Evolutionary conservation across 352 stramenopile species (phyloP).

Genomic region (Elongisporangium undulatum): DNA sequence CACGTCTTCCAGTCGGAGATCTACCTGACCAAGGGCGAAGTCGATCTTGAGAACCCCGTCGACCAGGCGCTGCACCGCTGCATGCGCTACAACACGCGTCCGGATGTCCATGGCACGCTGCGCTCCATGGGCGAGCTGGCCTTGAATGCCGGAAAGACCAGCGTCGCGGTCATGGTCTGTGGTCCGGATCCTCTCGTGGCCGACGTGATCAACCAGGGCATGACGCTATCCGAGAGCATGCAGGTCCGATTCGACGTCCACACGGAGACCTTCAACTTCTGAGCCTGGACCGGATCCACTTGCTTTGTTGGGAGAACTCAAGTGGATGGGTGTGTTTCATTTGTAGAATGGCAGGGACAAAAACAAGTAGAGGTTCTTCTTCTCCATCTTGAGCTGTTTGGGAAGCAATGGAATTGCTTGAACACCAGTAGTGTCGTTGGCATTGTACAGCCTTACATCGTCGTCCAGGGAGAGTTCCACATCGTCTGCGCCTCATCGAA

Average conservation of each 20-base stretch:
- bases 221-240: conserved; percentile 15
- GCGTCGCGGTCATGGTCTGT: conserved; percentile 39
- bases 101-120: conserved; percentile 17
- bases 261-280: conserved; percentile 28
- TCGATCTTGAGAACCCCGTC: conserved; percentile 19
- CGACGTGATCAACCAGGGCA: conserved; percentile 19
- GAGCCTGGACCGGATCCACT: too few relatives aligned
- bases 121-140: conserved; percentile 22
- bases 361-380: too few relatives aligned
- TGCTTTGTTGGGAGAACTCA: too few relatives aligned
- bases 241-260: conserved; percentile 39
- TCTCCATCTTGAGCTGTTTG: too few relatives aligned
- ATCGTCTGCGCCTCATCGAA: too few relatives aligned
- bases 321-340: too few relatives aligned
- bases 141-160: conserved; percentile 12
- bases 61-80: conserved; percentile 14
- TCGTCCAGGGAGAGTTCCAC: too few relatives aligned
- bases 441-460: too few relatives aligned
- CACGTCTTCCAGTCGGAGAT: conserved; percentile 29
- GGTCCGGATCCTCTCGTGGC: conserved; percentile 24
- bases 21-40: conserved; percentile 16
- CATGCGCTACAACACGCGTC: conserved; percentile 20
- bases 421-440: too few relatives aligned
- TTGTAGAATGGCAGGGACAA: too few relatives aligned
- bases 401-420: too few relatives aligned